Evolutionary conservation across 1,284 basidiomycete genomes (phyloP), one percentile per base, ranked within the genome.

Genomic region (Phlebopus sp.): DNA sequence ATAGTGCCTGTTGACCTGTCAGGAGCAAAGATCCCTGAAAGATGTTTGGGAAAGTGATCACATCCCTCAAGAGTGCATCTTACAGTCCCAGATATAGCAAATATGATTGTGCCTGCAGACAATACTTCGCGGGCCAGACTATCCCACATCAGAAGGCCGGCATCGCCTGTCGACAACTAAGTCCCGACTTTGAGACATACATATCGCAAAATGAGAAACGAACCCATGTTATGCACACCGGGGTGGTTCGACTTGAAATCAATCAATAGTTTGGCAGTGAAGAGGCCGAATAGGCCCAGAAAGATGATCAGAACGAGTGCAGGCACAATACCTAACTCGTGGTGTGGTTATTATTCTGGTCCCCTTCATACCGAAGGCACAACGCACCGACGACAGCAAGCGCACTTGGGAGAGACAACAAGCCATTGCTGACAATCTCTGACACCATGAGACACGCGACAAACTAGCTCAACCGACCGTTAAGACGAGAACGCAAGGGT

Each of bases 221-320:
- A 53, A 62, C 67, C 76, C 73, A 79, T 78, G 54, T 68, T 78
- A 54, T 81, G 77, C 2, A 78, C 76, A 17, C 69, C 68, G 5
- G 75, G 76, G 54, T 79, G 77, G 49, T 76, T 75, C 14, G 77
- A 50, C 61, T 80, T 80, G 69, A 81, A 80, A 56, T 77, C 72
- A 38, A 79, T 71, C 30, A 79, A 63, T 7, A 78, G 59, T 53
- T 78, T 78, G 5, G 76, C 73, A 1, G 77, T 78, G 53, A 72
- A 77, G 3, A 75, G 57, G 2, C 69, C 77, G 52, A 78, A 78
- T 11, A 70, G 53, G n/a, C 77, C 75, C 17, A 79, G 62, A 50
- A 79, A 76, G 17, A 75, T 60, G 13, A 78, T 76, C 39, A 79
- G 56, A 36, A 78, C 65, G 13, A 78, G 62, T 5, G 75, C 77